Evolutionary conservation across 768 basidiomycete genomes (phyloP), one percentile per base, ranked within the genome.

Genomic region (Naganishia onofrii): DNA sequence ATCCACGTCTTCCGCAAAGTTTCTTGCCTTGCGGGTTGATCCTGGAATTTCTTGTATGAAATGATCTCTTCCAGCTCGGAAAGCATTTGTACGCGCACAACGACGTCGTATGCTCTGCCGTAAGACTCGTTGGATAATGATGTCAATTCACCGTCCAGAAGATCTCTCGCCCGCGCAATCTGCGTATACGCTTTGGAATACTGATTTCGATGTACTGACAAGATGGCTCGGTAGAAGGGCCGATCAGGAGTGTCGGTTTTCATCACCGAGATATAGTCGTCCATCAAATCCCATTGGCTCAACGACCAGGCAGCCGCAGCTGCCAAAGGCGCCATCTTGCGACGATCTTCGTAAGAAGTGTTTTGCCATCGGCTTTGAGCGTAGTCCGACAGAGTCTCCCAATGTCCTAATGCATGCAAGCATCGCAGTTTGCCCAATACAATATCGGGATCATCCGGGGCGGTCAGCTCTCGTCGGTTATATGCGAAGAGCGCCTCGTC

Each of bases 21-120:
- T 70, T 84, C 85, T 75, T 94, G 93, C n/a, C 93, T 87, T 70
- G 95, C 92, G 0, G 92, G 89, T 77, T 96, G 92, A 80, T 98
- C 95, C 26, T 89, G 89, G 73, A 88, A 88, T 79, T 95, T 90
- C 81, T 98, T 98, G 83, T 93, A 98, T 48, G 88, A 83, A 70
- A 99, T 96, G 75, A 98, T 96, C 78, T 99, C 96, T 77, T 99
- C 96, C 8, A 99, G 84, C 78, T 99, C 96, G 1, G 95, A 93
- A 17, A 99, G 85, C 92, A 97, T 95, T 82, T 99, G 96, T 0
- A 96, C 93, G 12, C 96, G 90, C 67, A 99, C 94, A 85, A 98
- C 90, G 36, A 91, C 89, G 77, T 93, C 97, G 81, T 98, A 98
- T 1, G 93, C 91, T 42, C 95, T 87, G n/a, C 91, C 92, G 82